Evolutionary conservation across 176 grass and related monocot genomes (phyloP), one percentile per base, ranked within the genome.

Genomic region (Aegilops speltoides): DNA sequence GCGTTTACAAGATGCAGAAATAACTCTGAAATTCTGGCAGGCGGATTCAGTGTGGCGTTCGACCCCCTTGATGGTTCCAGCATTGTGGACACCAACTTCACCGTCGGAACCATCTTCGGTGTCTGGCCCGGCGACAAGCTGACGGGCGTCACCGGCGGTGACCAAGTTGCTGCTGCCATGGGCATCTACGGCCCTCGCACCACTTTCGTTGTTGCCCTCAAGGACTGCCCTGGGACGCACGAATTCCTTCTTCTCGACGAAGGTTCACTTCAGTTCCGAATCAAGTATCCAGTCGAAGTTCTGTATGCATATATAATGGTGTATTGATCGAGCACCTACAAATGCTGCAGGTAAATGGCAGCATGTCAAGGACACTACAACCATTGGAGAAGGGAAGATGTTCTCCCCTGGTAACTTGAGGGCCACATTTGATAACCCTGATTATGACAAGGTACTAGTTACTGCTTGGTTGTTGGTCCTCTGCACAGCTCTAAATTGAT

Each of bases 61-160:
- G 97, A 99, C 24, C 97, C 97, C 41, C 92, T 99, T 4, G 97
- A 99, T 10, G 97, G 94, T 1, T 99, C 97, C 56, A 99, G 97
- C 83, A 99, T 99, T 7, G 97, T 99, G 4, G 97, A 99, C 80
- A 97, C 94, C 0, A 99, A 99, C 89, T 97, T 99, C 88, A 99
- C 97, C 1, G 97, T 99, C 0, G 94, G 97, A 67, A 99, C 97
- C 72, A 99, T 99, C 78, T 99, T 99, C 57, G 97, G 97, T 10
- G 92, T 97, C 31, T 99, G 97, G 97, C 97, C 97, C 1, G 94
- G 97, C 8, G 97, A 97, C 70, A 99, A 99, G 82, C 90, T 99
- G 20, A 94, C 97, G 0, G 97, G 92, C 4, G 79, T 99, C 75
- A 97, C 97, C 14, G 97, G 97, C 16, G 86, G 26, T 15, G 97